Percentiles rank a stretch among this genome's conserved stretches.
These are phyloP conservation scores for Boletus tomentosulus DNA, from an alignment of 768 basidiomycete species.

Conservation along the genomic window DNA sequence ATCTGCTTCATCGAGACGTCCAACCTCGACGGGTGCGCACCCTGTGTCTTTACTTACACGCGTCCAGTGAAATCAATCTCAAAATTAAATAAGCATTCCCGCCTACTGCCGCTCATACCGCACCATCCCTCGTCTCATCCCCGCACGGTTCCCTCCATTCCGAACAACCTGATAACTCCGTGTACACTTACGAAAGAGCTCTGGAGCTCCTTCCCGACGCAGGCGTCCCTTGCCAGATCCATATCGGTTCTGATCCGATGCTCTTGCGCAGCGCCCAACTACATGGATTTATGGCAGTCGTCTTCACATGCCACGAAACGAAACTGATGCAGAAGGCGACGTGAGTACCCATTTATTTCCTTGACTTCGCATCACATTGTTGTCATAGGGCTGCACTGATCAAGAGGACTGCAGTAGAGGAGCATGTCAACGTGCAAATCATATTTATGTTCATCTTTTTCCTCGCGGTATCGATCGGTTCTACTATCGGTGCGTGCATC, in stretches of 20 bases:
- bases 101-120: conserved; percentile 72
- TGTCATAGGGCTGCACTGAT: conserved; percentile 81
- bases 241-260: conserved; percentile 92
- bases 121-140: conserved; percentile 66
- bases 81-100: conserved; percentile 97
- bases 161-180: conserved; percentile 95
- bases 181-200: conserved; percentile 93
- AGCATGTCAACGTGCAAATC: conserved; percentile 94
- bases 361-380: background rate
- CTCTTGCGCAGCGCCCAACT: conserved; percentile 92
- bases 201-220: conserved; percentile 55
- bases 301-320: conserved; percentile 97
- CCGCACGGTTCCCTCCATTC: conserved; percentile 84
- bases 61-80: conserved; percentile 85
- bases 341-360: conserved; percentile 45
- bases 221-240: conserved; percentile 72
- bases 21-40: conserved; percentile 86
- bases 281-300: conserved; percentile 89
- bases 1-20: conserved; percentile 97
- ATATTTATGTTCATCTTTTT: conserved; percentile 90
- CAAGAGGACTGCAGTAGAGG: conserved; percentile 93
- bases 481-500: conserved; percentile 89
- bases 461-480: conserved; percentile 82
- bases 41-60: background rate
- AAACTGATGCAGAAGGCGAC: conserved; percentile 98